phyloP scores from a whole-genome alignment of 306 rosid genomes.

The Casuarina equisetifolia region DNA sequence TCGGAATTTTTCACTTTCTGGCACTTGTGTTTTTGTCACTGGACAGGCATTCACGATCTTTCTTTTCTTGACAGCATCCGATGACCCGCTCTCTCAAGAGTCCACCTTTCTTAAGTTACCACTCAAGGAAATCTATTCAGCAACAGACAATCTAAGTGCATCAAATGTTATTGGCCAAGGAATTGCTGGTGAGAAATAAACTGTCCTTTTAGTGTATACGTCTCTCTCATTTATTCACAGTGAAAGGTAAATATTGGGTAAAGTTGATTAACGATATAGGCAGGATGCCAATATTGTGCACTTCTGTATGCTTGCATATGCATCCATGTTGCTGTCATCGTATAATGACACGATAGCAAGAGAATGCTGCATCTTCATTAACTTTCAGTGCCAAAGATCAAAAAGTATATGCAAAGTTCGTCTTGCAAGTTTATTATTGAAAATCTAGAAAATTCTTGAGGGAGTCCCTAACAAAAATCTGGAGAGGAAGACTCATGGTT shows the following conservation, averaged over 20 bases:
- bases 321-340: not conserved
- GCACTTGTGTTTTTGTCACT: not conserved
- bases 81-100: slow-evolving; percentile 31
- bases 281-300: not conserved
- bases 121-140: slow-evolving; percentile 43
- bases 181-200: slow-evolving; percentile 47
- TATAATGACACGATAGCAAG: not conserved
- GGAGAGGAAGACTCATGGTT: not conserved
- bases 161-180: slow-evolving; percentile 69
- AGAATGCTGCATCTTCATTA: not conserved
- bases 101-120: slow-evolving; percentile 38
- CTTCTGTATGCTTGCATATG: not conserved
- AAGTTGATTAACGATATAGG: not conserved
- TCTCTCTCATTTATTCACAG: not conserved
- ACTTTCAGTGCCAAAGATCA: not conserved
- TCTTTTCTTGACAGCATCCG: slow-evolving; percentile 29
- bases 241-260: not conserved
- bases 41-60: not conserved
- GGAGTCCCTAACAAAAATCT: not conserved
- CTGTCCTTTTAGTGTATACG: not conserved
- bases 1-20: not conserved
- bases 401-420: not conserved
- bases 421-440: not conserved
- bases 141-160: slow-evolving; percentile 44
- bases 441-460: not conserved